Conservation (phyloP, 192 early-diverging fungal genomes). For the Coemansia erecta region DNA sequence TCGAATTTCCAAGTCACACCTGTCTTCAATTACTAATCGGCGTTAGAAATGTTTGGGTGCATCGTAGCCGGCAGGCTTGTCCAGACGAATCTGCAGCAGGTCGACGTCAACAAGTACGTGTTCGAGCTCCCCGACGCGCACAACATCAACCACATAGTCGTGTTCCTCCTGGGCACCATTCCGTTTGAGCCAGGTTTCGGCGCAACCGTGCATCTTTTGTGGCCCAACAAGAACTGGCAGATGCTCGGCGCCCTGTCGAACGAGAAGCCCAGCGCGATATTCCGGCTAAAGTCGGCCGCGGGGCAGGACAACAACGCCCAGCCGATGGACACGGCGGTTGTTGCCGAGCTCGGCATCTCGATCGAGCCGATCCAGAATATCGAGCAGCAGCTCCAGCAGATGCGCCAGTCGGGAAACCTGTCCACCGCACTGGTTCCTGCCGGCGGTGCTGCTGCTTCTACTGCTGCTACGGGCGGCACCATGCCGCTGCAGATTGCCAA, state of each 20-base stretch:
- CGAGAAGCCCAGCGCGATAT: constrained; percentile 81
- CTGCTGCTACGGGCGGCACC: not conserved
- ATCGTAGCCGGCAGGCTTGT: constrained; percentile 89
- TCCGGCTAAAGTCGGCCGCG: constrained; percentile 55
- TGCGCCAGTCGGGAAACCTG: constrained; percentile 20
- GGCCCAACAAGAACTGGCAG: constrained; percentile 80
- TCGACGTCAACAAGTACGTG: constrained; percentile 81
- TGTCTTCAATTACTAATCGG: not conserved
- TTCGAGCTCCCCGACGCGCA: constrained; percentile 86
- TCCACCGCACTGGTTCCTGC: constrained; percentile 31
- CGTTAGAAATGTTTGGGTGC: constrained; percentile 79
- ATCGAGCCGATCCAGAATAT: constrained; percentile 84
- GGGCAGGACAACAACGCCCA: constrained; percentile 8
- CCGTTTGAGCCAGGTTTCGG: constrained; percentile 89
- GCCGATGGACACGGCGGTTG: constrained; percentile 36
- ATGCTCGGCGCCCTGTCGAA: constrained; percentile 76
- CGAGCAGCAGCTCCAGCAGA: constrained; percentile 53
- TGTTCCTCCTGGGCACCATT: constrained; percentile 81
- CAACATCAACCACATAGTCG: constrained; percentile 91
- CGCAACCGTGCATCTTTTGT: constrained; percentile 92
- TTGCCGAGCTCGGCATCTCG: constrained; percentile 83
- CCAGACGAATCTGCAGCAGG: constrained; percentile 89
- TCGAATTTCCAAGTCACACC: not conserved
- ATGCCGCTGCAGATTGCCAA: constrained; percentile 50
- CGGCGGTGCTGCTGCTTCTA: not conserved